These are phyloP conservation scores for Gaultheria prostrata DNA, from an alignment of 148 eudicot species.

Conservation along the genomic window DNA sequence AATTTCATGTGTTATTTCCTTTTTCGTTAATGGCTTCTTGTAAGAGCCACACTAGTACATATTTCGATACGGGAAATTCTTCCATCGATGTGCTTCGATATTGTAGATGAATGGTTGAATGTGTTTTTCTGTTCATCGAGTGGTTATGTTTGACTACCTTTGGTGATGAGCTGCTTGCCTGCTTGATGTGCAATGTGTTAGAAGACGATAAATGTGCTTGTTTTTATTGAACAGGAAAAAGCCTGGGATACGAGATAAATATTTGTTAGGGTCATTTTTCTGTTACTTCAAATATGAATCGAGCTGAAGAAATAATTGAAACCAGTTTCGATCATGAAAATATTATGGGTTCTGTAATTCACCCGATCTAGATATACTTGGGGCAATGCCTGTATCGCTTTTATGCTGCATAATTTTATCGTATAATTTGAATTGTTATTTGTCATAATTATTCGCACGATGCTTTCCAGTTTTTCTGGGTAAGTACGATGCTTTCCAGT, in stretches of 20 bases:
- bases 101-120: too few species aligned
- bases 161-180: too few species aligned
- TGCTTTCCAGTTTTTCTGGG: not conserved
- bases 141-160: too few species aligned
- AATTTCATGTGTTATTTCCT: not conserved
- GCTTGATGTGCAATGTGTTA: not conserved
- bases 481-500: too few species aligned
- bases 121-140: too few species aligned
- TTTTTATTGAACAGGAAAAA: not conserved
- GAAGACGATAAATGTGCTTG: not conserved
- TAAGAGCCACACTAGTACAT: not conserved
- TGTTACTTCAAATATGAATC: too few species aligned
- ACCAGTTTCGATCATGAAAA: not conserved
- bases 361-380: not conserved
- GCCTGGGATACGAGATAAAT: not conserved
- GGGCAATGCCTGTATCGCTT: not conserved
- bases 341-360: not conserved
- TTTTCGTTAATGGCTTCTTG: slow-evolving; percentile 5
- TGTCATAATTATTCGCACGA: not conserved
- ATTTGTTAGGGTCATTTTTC: not conserved
- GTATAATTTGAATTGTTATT: too few species aligned
- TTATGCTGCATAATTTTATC: not conserved
- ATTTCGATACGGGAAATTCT: not conserved
- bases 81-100: not conserved
- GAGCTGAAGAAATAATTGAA: not conserved